Evolutionary conservation across 352 stramenopile species (phyloP).

Genomic region (Phytophthora tentaculata): DNA sequence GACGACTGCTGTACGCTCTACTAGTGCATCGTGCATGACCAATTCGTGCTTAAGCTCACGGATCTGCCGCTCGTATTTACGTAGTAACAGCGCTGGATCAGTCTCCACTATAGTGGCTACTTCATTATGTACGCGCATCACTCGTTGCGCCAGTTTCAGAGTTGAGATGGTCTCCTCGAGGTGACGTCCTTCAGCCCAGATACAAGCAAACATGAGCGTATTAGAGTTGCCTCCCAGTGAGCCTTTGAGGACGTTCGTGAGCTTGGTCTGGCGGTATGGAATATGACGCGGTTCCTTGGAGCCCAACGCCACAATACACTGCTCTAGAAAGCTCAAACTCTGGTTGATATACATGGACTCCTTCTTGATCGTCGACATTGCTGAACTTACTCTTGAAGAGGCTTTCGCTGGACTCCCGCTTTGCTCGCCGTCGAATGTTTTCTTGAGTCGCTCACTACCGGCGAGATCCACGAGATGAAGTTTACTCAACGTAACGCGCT

Average conservation of each 20-base stretch:
- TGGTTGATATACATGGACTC: conserved; percentile 98
- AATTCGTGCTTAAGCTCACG: conserved; percentile 94
- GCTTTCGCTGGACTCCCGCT: conserved; percentile 24
- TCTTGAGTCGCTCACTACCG: conserved; percentile 94
- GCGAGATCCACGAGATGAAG: conserved; percentile 96
- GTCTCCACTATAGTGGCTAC: conserved; percentile 85
- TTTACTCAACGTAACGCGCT: conserved; percentile 87
- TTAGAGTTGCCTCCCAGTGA: conserved; percentile 96
- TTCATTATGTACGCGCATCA: conserved; percentile 95
- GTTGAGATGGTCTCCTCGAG: conserved; percentile 95
- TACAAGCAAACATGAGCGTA: conserved; percentile 95
- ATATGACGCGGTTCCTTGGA: conserved; percentile 81
- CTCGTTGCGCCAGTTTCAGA: conserved; percentile 91
- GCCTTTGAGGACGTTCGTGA: conserved; percentile 94
- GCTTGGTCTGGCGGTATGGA: conserved; percentile 95
- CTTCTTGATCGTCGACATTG: conserved; percentile 91
- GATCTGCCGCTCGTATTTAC: conserved; percentile 93
- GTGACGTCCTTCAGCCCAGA: conserved; percentile 92
- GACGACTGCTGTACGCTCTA: conserved; percentile 82
- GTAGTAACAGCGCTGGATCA: conserved; percentile 83
- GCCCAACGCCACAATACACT: conserved; percentile 93
- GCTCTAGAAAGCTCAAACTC: conserved; percentile 95
- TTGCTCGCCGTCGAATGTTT: conserved; percentile 81
- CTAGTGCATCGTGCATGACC: conserved; percentile 94
- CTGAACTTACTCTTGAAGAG: conserved; percentile 16